Percentiles rank a stretch among this genome's conserved stretches.
These are phyloP conservation scores for Salvia sclarea DNA, from an alignment of 305 asterid species.

Conservation along the genomic window DNA sequence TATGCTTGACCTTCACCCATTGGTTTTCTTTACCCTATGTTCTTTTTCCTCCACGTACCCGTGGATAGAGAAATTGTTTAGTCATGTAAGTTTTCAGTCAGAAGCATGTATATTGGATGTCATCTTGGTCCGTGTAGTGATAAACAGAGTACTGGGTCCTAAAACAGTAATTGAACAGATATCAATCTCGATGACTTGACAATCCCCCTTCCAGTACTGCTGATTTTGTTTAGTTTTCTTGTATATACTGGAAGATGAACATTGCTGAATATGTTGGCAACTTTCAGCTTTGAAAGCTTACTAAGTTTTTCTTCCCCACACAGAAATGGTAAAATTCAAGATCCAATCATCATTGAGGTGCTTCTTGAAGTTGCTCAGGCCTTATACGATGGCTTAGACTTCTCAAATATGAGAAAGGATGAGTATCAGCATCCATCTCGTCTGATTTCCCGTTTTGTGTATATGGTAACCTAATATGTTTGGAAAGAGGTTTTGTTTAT, in stretches of 20 bases:
- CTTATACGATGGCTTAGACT: conserved; percentile 68
- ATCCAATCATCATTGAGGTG: conserved; percentile 63
- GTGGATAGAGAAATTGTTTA: neutral
- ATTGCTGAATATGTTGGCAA: conserved; percentile 23
- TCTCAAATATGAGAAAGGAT: conserved; percentile 63
- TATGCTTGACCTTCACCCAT: conserved; percentile 1
- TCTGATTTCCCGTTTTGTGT: conserved; percentile 66
- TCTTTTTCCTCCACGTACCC: neutral
- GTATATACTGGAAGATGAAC: conserved; percentile 26
- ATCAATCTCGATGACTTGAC: neutral
- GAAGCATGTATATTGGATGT: conserved; percentile 8
- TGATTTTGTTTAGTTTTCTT: conserved; percentile 8
- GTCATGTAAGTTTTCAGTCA: neutral
- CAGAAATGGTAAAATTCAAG: conserved; percentile 59
- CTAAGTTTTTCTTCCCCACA: conserved; percentile 17
- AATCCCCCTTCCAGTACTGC: neutral
- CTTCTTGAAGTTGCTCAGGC: conserved; percentile 78
- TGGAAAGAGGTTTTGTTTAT: conserved; percentile 23
- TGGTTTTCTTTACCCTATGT: neutral
- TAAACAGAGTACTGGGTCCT: neutral
- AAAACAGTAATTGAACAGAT: neutral
- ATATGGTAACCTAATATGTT: conserved; percentile 51
- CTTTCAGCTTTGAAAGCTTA: conserved; percentile 30
- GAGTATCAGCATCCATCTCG: conserved; percentile 67
- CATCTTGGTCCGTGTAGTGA: conserved; percentile 6